phyloP scores from a whole-genome alignment of 768 basidiomycete genomes.

The Brasilioporus rufonigricans region DNA sequence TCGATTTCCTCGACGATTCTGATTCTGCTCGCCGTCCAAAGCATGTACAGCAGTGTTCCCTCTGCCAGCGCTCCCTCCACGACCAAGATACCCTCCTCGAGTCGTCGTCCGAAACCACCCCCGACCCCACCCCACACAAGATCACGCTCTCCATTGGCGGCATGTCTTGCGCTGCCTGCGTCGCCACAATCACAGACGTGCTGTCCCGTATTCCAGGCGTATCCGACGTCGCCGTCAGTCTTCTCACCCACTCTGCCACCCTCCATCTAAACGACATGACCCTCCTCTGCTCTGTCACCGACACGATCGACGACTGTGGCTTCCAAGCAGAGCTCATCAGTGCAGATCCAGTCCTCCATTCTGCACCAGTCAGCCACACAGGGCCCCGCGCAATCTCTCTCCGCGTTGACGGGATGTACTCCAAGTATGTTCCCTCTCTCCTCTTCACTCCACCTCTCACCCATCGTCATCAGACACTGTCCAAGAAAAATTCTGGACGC shows the following conservation, averaged over 20 bases:
- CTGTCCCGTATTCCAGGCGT: slow-evolving; percentile 52
- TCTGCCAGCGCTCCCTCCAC: too few relatives aligned
- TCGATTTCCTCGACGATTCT: too few relatives aligned
- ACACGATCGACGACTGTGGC: slow-evolving; percentile 47
- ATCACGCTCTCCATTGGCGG: slow-evolving; percentile 62
- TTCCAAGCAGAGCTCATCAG: slow-evolving; percentile 42
- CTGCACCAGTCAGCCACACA: not conserved
- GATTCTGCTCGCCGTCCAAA: too few relatives aligned
- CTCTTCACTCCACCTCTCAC: not conserved
- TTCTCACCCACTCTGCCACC: slow-evolving; percentile 57
- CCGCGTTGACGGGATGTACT: slow-evolving; percentile 63
- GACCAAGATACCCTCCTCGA: too few relatives aligned
- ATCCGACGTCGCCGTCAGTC: slow-evolving; percentile 50
- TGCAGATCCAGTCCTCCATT: slow-evolving; percentile 30
- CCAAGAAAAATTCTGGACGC: slow-evolving; percentile 46
- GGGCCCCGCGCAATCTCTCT: slow-evolving; percentile 48
- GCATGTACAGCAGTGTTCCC: too few relatives aligned
- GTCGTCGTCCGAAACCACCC: too few relatives aligned
- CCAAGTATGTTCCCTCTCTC: slow-evolving; percentile 40
- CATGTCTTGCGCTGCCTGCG: slow-evolving; percentile 77
- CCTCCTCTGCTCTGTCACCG: slow-evolving; percentile 34
- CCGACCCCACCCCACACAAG: slow-evolving; percentile 15
- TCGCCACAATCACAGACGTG: slow-evolving; percentile 48
- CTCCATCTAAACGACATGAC: slow-evolving; percentile 39
- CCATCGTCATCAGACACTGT: slow-evolving; percentile 44